phyloP scores from a whole-genome alignment of 208 protist species.

The Wallacemonas collosoma region DNA sequence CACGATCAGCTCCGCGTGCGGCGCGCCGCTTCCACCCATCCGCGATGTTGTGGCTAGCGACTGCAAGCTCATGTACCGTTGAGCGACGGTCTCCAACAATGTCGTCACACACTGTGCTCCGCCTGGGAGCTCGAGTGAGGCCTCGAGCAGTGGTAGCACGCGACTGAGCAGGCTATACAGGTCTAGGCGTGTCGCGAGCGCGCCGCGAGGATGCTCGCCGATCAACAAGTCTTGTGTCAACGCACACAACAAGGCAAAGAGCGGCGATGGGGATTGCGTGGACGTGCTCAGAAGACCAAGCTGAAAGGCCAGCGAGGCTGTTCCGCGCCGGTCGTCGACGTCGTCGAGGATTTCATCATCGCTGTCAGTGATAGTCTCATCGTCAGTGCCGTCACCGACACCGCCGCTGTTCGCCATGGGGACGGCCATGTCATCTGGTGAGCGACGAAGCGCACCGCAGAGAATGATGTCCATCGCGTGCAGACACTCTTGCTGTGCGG shows the following conservation, averaged over 20 bases:
- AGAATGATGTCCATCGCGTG: constrained; percentile 22
- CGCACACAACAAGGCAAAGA: not conserved
- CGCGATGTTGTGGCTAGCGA: constrained; percentile 26
- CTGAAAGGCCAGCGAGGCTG: not conserved
- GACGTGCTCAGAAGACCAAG: not conserved
- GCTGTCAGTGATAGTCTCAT: constrained; percentile 1
- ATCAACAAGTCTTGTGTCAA: not conserved
- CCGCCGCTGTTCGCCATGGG: not conserved
- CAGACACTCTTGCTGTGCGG: constrained; percentile 42
- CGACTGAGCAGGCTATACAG: constrained; percentile 30
- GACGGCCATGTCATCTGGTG: not conserved
- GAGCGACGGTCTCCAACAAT: constrained; percentile 25
- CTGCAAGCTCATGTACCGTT: constrained; percentile 19
- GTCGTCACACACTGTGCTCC: constrained; percentile 19
- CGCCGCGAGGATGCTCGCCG: not conserved
- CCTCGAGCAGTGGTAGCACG: constrained; percentile 12
- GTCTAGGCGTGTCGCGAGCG: constrained; percentile 18
- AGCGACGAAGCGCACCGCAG: constrained; percentile 3
- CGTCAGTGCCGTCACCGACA: constrained; percentile 16
- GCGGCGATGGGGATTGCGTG: not conserved
- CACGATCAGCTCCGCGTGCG: not conserved
- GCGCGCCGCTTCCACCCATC: not conserved
- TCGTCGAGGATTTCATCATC: not conserved
- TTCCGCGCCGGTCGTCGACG: not conserved
- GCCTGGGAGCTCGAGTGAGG: not conserved